A percentile compares a stretch with the other conserved stretches of the same genome.
These are phyloP conservation scores for Karstenula rhodostoma DNA, from an alignment of 2,329 filamentous ascomycete species.

Conservation along the genomic window DNA sequence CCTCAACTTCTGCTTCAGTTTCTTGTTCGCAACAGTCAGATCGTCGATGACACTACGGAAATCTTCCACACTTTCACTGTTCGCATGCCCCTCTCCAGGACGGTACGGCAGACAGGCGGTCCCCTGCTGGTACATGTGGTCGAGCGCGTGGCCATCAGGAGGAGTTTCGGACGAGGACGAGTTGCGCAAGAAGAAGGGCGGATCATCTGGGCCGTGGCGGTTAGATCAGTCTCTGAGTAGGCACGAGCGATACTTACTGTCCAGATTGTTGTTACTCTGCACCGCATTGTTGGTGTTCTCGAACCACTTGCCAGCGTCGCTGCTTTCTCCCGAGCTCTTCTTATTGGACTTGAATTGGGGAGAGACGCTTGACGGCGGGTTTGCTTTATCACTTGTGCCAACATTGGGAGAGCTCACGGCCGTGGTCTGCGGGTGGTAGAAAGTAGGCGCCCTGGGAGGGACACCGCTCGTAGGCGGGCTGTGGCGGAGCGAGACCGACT, in stretches of 20 bases:
- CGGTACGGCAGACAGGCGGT: constrained; percentile 35
- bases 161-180: constrained; percentile 56
- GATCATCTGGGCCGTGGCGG: constrained; percentile 44
- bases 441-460: constrained; percentile 2
- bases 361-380: constrained; percentile 53
- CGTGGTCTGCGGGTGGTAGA: constrained; percentile 20
- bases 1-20: constrained; percentile 75
- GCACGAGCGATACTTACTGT: constrained; percentile 45
- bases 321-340: constrained; percentile 59
- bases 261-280: constrained; percentile 49
- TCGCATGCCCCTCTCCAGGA: constrained; percentile 50
- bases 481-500: constrained; percentile 58
- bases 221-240: constrained; percentile 12
- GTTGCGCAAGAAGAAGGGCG: constrained; percentile 56
- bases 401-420: constrained; percentile 33
- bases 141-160: constrained; percentile 43
- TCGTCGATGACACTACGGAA: constrained; percentile 87
- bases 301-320: constrained; percentile 62
- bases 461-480: constrained; percentile 32
- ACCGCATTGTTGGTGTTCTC: constrained; percentile 58
- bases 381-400: constrained; percentile 45
- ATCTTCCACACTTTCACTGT: constrained; percentile 73
- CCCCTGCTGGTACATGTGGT: constrained; percentile 21
- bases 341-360: constrained; percentile 44
- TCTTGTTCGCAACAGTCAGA: constrained; percentile 83